A percentile compares a stretch with the other conserved stretches of the same genome.
These are phyloP conservation scores for Paramecium pentaurelia DNA, from an alignment of 73 alveolate genomes.

Conservation along the genomic window DNA sequence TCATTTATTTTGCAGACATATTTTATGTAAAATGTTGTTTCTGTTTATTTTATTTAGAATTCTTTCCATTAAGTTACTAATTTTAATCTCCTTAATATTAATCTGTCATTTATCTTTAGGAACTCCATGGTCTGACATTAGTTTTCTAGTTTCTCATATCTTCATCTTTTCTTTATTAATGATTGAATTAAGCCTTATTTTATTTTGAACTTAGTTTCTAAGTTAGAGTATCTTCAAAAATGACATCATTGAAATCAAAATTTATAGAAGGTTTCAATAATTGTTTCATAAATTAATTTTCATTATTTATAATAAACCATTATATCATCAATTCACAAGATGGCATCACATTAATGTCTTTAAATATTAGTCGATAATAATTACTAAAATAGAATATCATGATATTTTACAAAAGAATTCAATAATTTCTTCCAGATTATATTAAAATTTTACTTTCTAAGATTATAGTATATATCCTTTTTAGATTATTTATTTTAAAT, in stretches of 20 bases:
- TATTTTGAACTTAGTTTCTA: background rate
- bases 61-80: background rate
- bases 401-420: background rate
- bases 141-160: background rate
- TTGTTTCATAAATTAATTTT: background rate
- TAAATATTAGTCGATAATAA: background rate
- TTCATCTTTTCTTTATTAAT: background rate
- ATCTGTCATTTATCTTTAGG: background rate
- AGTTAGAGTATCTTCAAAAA: background rate
- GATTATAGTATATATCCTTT: background rate
- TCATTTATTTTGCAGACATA: background rate
- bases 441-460: background rate
- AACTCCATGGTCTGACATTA: background rate
- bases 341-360: background rate
- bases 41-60: background rate
- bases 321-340: background rate
- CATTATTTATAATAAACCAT: slow-evolving; percentile 35
- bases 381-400: background rate
- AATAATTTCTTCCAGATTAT: background rate
- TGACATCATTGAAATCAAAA: background rate
- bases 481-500: no score
- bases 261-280: background rate
- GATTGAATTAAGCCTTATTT: background rate
- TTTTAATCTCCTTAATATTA: background rate
- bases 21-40: background rate